phyloP scores from a whole-genome alignment of 306 rosid genomes.

The Dryas octopetala region DNA sequence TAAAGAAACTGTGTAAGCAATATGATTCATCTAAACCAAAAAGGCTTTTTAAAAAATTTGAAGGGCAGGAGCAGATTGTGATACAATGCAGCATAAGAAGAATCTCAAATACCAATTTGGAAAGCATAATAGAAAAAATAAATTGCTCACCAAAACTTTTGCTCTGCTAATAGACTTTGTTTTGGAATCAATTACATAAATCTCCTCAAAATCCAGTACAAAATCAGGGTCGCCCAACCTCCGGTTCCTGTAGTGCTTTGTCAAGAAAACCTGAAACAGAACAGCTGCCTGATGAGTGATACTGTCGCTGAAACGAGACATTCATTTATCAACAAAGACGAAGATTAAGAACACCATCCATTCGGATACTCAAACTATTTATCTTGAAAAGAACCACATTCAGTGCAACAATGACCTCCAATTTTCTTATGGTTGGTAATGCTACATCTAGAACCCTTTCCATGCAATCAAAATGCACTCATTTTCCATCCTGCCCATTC shows the following conservation, averaged over 20 bases:
- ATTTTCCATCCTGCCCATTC: not conserved
- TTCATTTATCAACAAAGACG: not conserved
- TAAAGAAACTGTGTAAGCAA: not conserved
- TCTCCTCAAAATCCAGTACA: conserved; percentile 90
- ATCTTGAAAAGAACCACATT: not conserved
- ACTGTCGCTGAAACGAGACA: not conserved
- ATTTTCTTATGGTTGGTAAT: not conserved
- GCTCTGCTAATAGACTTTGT: conserved; percentile 90
- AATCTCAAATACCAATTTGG: not conserved
- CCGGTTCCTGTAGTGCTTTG: conserved; percentile 84
- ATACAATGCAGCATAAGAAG: not conserved
- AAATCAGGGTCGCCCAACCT: conserved; percentile 77
- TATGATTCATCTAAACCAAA: not conserved
- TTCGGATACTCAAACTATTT: not conserved
- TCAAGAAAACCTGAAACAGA: conserved; percentile 71
- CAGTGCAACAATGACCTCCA: not conserved
- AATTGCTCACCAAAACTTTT: conserved; percentile 65
- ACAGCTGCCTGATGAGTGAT: conserved; percentile 25
- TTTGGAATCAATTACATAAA: conserved; percentile 81
- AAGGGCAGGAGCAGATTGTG: not conserved
- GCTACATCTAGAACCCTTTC: not conserved
- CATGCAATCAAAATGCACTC: not conserved
- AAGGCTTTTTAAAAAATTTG: not conserved
- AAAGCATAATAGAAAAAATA: not conserved
- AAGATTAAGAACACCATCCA: not conserved